Evolutionary conservation across 345 rosid genomes (phyloP).

Genomic region (Gossypium longicalyx): DNA sequence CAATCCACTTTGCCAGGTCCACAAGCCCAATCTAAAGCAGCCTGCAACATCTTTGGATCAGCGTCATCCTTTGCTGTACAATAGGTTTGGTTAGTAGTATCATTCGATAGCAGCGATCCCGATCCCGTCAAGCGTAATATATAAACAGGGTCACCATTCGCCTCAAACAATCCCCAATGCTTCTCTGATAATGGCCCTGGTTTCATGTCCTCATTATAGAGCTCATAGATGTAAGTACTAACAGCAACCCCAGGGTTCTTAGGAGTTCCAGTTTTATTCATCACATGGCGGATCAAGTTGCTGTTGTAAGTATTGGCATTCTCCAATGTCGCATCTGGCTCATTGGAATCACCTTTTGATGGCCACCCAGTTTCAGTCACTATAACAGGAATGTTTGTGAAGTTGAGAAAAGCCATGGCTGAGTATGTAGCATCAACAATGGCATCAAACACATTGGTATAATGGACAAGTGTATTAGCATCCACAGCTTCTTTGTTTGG

Average conservation of each 20-base stretch:
- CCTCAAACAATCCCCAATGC: slow-evolving; percentile 64
- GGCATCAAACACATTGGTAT: slow-evolving; percentile 66
- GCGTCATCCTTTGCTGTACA: slow-evolving; percentile 56
- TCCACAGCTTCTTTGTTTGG: background rate
- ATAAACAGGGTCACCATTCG: slow-evolving; percentile 48
- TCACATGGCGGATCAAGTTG: slow-evolving; percentile 63
- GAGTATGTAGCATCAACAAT: slow-evolving; percentile 61
- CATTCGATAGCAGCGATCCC: slow-evolving; percentile 20
- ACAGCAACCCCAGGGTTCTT: slow-evolving; percentile 51
- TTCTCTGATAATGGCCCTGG: background rate
- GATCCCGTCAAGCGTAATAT: slow-evolving; percentile 51
- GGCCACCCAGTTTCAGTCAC: slow-evolving; percentile 77
- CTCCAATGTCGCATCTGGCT: slow-evolving; percentile 26
- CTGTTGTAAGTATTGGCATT: slow-evolving; percentile 72
- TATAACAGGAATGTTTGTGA: slow-evolving; percentile 59
- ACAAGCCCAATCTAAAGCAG: slow-evolving; percentile 29
- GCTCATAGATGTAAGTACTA: slow-evolving; percentile 45
- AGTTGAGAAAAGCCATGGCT: slow-evolving; percentile 53
- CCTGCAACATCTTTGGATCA: slow-evolving; percentile 67
- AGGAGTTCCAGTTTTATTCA: slow-evolving; percentile 65
- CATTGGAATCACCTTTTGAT: slow-evolving; percentile 55
- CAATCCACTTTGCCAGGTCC: slow-evolving; percentile 2
- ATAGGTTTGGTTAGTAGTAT: slow-evolving; percentile 58
- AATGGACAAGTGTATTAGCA: slow-evolving; percentile 26
- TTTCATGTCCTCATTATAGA: background rate